Evolutionary conservation across 371 early-diverging fungal species (phyloP).

Genomic region (Actinomucor elegans): DNA sequence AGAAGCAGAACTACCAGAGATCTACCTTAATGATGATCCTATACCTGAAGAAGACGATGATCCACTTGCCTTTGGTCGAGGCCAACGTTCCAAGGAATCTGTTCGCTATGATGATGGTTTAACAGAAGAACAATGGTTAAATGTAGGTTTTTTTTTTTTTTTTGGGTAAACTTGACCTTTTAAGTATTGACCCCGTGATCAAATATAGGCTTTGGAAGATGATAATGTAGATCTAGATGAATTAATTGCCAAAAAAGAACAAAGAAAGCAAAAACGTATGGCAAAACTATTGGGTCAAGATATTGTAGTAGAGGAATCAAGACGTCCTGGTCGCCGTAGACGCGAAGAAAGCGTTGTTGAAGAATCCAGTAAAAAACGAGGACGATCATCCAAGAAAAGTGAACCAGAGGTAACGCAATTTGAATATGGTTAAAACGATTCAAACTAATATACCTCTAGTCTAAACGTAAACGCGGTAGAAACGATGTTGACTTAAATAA

Average conservation of each 20-base stretch:
- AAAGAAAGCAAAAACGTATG: constrained; percentile 22
- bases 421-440: background rate
- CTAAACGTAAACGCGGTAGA: constrained; percentile 25
- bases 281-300: constrained; percentile 7
- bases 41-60: constrained; percentile 50
- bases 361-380: constrained; percentile 45
- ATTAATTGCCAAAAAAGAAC: constrained; percentile 39
- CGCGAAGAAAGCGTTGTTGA: constrained; percentile 10
- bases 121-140: constrained; percentile 92
- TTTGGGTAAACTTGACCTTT: too few species aligned
- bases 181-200: too few species aligned
- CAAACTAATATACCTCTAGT: constrained; percentile 1
- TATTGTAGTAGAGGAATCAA: constrained; percentile 5
- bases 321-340: constrained; percentile 15
- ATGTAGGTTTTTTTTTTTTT: constrained; percentile 28
- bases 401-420: constrained; percentile 16
- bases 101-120: constrained; percentile 92
- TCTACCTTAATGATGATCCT: constrained; percentile 69
- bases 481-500: constrained; percentile 18
- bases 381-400: constrained; percentile 32
- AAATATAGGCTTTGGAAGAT: constrained; percentile 65
- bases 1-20: constrained; percentile 84
- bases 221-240: constrained; percentile 66
- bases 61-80: constrained; percentile 51
- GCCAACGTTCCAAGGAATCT: constrained; percentile 63